These are phyloP conservation scores for Acacia crassicarpa DNA, from an alignment of 306 rosid species.

Conservation along the genomic window DNA sequence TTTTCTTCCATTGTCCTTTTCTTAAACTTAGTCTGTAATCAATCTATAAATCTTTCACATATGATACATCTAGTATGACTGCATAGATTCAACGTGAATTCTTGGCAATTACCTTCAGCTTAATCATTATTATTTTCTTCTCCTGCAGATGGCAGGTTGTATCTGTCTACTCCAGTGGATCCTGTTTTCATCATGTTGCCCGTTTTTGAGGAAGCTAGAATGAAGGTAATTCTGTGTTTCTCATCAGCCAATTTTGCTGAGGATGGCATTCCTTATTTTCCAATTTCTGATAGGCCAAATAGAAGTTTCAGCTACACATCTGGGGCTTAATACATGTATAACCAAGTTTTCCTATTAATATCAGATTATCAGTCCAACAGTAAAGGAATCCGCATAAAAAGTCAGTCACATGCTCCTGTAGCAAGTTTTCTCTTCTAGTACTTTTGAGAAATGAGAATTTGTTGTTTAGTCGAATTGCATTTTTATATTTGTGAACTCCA, in stretches of 20 bases:
- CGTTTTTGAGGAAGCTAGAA: constrained; percentile 84
- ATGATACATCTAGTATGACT: not conserved
- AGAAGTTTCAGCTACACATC: constrained; percentile 20
- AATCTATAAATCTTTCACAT: not conserved
- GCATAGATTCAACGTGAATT: not conserved
- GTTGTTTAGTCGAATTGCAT: not conserved
- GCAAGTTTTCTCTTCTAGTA: not conserved
- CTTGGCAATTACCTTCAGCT: not conserved
- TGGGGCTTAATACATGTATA: not conserved
- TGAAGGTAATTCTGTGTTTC: constrained; percentile 62
- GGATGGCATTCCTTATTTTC: constrained; percentile 24
- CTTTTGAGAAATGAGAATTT: constrained; percentile 1
- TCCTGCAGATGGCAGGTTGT: constrained; percentile 73
- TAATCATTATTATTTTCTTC: constrained; percentile 20
- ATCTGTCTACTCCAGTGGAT: constrained; percentile 80
- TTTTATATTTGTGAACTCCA: not conserved
- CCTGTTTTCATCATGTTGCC: constrained; percentile 89
- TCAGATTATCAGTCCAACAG: constrained; percentile 23
- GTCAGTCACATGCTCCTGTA: constrained; percentile 4
- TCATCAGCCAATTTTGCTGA: constrained; percentile 8
- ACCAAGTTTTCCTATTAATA: not conserved
- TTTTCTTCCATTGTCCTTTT: constrained; percentile 9
- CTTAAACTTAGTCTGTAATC: constrained; percentile 17
- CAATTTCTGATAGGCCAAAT: constrained; percentile 8
- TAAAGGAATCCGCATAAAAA: not conserved